Evolutionary conservation across 1,139 yeast species (phyloP).

Genomic region (Nakaseomyces delphensis): DNA sequence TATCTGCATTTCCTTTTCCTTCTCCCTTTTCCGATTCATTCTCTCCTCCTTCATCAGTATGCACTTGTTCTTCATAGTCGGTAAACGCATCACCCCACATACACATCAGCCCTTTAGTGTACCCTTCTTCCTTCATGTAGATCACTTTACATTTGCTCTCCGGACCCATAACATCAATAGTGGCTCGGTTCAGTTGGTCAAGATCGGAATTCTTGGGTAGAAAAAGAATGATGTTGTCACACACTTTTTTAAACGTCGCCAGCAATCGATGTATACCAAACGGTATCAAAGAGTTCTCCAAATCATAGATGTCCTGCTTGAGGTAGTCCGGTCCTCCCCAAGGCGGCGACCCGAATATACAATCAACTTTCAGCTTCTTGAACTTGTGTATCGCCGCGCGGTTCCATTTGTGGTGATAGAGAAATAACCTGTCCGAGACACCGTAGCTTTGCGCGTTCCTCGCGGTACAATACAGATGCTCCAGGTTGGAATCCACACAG

Average conservation of each 20-base stretch:
- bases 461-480: conserved; percentile 55
- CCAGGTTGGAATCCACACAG: conserved; percentile 57
- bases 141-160: conserved; percentile 42
- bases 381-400: conserved; percentile 16
- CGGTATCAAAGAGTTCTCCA: conserved; percentile 39
- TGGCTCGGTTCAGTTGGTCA: conserved; percentile 45
- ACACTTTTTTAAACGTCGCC: conserved; percentile 35
- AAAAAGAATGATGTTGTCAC: conserved; percentile 55
- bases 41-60: conserved; percentile 4
- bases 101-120: conserved; percentile 47
- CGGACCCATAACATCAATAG: conserved; percentile 40
- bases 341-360: conserved; percentile 82
- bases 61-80: conserved; percentile 11
- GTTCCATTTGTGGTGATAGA: conserved; percentile 32
- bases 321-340: conserved; percentile 90
- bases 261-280: conserved; percentile 41
- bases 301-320: conserved; percentile 39
- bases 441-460: conserved; percentile 70
- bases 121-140: conserved; percentile 38
- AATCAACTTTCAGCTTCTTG: conserved; percentile 40
- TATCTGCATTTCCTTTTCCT: not conserved
- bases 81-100: conserved; percentile 45
- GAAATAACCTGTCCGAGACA: conserved; percentile 44
- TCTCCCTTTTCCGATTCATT: conserved; percentile 2
- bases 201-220: conserved; percentile 67